phyloP scores from a whole-genome alignment of 2,329 filamentous ascomycete species.

The Neurospora sp. region DNA sequence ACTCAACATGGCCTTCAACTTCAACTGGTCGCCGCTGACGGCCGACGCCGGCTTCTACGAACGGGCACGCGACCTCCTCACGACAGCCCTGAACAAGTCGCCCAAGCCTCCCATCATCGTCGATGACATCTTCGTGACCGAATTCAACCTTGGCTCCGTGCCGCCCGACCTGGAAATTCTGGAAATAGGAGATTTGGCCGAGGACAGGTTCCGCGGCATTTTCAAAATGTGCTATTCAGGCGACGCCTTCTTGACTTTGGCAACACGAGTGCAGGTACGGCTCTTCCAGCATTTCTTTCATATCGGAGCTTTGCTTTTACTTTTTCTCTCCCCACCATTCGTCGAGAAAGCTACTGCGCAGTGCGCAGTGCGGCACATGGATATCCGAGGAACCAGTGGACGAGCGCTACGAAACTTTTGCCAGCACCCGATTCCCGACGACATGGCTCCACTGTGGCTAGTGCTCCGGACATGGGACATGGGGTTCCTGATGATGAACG shows the following conservation, averaged over 20 bases:
- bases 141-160: slow-evolving; percentile 90
- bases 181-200: slow-evolving; percentile 93
- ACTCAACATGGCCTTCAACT: slow-evolving; percentile 94
- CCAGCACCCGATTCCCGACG: neutral
- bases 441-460: neutral
- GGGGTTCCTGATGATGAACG: neutral
- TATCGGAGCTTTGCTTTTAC: neutral
- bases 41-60: slow-evolving; percentile 87
- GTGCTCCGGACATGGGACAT: neutral
- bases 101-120: slow-evolving; percentile 98
- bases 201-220: slow-evolving; percentile 93
- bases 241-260: slow-evolving; percentile 89
- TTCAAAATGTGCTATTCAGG: slow-evolving; percentile 99
- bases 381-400: neutral
- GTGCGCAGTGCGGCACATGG: neutral
- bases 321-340: neutral
- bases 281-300: neutral
- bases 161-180: slow-evolving; percentile 93
- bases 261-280: slow-evolving; percentile 83
- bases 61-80: slow-evolving; percentile 87
- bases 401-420: neutral
- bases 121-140: slow-evolving; percentile 96
- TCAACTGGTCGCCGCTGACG: slow-evolving; percentile 99
- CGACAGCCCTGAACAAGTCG: slow-evolving; percentile 90
- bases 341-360: neutral